These are phyloP conservation scores for Lenwebbia sp. DNA, from an alignment of 345 rosid species.

Conservation along the genomic window DNA sequence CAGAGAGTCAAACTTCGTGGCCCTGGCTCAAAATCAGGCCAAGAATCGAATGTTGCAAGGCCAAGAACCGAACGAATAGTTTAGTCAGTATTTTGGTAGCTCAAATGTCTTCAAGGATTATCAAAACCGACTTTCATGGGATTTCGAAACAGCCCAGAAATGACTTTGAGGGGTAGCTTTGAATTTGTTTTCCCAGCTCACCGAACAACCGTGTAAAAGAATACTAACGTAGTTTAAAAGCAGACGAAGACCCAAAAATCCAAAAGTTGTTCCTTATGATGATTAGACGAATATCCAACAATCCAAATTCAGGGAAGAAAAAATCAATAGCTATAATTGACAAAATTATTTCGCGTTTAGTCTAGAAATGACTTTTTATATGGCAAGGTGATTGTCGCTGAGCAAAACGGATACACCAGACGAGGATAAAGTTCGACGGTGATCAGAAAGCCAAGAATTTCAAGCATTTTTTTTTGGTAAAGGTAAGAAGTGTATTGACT, in stretches of 20 bases:
- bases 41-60: too few species aligned
- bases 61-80: neutral
- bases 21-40: neutral
- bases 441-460: too few species aligned
- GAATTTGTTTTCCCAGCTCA: neutral
- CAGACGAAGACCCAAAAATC: neutral
- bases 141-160: neutral
- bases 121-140: neutral
- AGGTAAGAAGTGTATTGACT: too few species aligned
- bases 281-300: neutral
- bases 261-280: neutral
- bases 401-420: too few species aligned
- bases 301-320: neutral
- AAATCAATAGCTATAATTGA: neutral
- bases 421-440: too few species aligned
- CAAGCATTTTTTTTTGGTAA: too few species aligned
- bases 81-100: neutral
- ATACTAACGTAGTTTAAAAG: neutral
- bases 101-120: neutral
- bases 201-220: neutral
- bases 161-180: neutral
- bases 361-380: too few species aligned
- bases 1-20: slow-evolving; percentile 22
- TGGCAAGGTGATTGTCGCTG: too few species aligned
- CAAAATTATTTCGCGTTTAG: too few species aligned